Evolutionary conservation across 2,329 filamentous ascomycete species (phyloP).

Genomic region (Colletotrichum sp.): DNA sequence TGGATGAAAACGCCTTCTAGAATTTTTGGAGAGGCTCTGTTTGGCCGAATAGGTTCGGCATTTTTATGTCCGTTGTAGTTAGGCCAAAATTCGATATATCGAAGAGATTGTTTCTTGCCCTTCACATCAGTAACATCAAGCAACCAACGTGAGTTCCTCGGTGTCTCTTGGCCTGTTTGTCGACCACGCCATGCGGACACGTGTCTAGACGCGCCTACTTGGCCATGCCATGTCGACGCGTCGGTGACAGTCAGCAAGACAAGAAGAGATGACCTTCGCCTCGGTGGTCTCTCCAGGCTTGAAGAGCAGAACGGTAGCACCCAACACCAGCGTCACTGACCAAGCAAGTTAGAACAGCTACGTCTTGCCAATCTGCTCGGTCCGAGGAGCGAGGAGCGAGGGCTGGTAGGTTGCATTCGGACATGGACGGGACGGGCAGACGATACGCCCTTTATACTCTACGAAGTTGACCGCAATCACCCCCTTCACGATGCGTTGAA

Average conservation of each 20-base stretch:
- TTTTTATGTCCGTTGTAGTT: conserved; percentile 11
- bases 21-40: neutral
- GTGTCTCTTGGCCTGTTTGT: neutral
- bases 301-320: no score
- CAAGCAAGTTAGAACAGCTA: neutral
- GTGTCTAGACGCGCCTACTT: neutral
- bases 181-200: neutral
- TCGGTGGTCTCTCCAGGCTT: neutral
- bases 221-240: neutral
- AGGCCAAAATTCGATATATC: conserved; percentile 9
- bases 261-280: neutral
- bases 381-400: neutral
- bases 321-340: no score
- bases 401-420: neutral
- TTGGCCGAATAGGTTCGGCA: neutral
- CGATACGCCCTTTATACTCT: neutral
- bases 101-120: conserved; percentile 6
- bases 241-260: neutral
- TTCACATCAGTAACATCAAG: neutral
- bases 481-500: neutral
- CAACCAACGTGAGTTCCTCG: neutral
- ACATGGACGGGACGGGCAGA: neutral
- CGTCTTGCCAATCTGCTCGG: neutral
- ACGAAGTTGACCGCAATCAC: neutral
- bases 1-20: neutral